Percentiles rank a stretch among this genome's conserved stretches.
Evolutionary conservation across 768 basidiomycete species (phyloP).

Genomic region (Leccinum truebloodii): DNA sequence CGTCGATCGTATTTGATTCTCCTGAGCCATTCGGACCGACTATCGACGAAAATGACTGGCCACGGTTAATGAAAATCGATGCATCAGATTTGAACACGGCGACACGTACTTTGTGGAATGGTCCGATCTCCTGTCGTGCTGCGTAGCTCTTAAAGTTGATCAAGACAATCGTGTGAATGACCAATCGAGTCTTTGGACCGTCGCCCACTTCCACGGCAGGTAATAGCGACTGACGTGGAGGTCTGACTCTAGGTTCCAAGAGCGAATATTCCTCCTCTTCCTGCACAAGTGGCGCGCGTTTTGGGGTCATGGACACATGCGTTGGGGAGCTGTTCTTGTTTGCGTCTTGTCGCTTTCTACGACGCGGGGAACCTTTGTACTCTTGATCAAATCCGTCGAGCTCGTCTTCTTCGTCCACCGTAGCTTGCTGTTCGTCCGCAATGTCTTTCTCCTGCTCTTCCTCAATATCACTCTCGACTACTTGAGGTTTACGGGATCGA

Average conservation of each 20-base stretch:
- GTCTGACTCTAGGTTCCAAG: conserved; percentile 24
- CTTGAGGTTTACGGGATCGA: conserved; percentile 16
- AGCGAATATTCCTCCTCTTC: conserved; percentile 31
- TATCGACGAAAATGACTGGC: conserved; percentile 95
- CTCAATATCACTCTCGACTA: conserved; percentile 25
- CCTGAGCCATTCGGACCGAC: conserved; percentile 98
- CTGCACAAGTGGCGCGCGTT: conserved; percentile 11
- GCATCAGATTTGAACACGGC: background rate
- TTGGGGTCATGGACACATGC: conserved; percentile 12
- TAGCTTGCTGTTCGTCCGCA: background rate
- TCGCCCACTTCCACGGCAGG: conserved; percentile 51
- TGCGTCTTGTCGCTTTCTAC: conserved; percentile 14
- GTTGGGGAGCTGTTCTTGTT: too few relatives aligned
- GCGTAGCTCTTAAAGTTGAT: conserved; percentile 98
- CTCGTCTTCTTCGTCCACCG: conserved; percentile 16
- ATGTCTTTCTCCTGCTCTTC: conserved; percentile 12
- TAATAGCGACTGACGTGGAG: conserved; percentile 32
- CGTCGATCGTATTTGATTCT: conserved; percentile 98
- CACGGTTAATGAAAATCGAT: background rate
- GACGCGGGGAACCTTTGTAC: conserved; percentile 21
- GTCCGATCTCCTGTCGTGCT: conserved; percentile 94
- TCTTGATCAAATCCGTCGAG: conserved; percentile 28
- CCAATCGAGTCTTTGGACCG: conserved; percentile 73
- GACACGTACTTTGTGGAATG: conserved; percentile 86
- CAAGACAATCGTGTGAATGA: conserved; percentile 92